Evolutionary conservation across 768 basidiomycete species (phyloP).

Genomic region (Suillus ampliporus): DNA sequence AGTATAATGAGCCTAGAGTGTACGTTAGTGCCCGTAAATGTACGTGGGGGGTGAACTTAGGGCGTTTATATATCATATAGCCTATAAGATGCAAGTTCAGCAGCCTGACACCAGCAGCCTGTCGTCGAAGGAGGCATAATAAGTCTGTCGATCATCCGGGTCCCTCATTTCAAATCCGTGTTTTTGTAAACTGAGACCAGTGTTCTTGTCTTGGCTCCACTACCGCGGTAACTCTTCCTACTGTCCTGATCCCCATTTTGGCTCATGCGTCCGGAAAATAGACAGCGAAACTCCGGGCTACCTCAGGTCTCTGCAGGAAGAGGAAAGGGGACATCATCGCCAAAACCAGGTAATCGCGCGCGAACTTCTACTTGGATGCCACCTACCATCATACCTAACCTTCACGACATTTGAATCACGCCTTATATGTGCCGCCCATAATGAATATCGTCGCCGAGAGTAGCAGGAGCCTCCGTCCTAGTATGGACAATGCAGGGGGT

Average conservation of each 20-base stretch:
- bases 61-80: neutral
- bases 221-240: neutral
- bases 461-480: conserved; percentile 18
- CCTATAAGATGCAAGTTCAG: neutral
- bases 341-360: neutral
- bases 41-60: neutral
- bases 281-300: neutral
- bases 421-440: neutral
- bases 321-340: neutral
- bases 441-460: conserved; percentile 19
- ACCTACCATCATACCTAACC: conserved; percentile 1
- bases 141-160: conserved; percentile 8
- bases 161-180: conserved; percentile 2
- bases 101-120: neutral
- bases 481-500: conserved; percentile 9
- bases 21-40: neutral
- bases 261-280: neutral
- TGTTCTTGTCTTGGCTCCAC: conserved; percentile 6
- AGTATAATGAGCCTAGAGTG: neutral
- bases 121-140: neutral
- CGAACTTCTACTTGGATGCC: neutral
- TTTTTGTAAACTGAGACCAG: conserved; percentile 10
- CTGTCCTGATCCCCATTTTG: neutral
- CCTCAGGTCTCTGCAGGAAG: neutral
- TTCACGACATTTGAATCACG: neutral